A percentile compares a stretch with the other conserved stretches of the same genome.
phyloP scores from a whole-genome alignment of 805 yeast species.

The Ogataea saltuana region DNA sequence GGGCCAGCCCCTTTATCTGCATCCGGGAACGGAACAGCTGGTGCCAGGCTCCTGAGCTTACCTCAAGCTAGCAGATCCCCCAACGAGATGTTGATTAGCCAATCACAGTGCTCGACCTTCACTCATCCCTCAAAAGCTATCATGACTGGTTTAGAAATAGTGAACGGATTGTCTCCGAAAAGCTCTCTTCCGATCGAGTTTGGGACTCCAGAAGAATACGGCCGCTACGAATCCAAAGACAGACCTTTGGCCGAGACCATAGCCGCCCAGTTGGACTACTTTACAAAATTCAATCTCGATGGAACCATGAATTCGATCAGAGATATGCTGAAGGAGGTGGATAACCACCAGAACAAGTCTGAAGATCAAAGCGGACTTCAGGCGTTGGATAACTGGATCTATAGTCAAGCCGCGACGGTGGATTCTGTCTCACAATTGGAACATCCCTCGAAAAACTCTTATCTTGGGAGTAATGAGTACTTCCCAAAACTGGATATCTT shows the following conservation, averaged over 20 bases:
- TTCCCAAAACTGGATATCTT: slow-evolving; percentile 1
- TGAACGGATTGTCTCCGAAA: neutral
- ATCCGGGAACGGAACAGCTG: too few relatives aligned
- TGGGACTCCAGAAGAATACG: neutral
- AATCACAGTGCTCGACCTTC: neutral
- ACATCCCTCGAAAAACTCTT: neutral
- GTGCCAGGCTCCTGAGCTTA: neutral
- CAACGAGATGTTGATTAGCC: neutral
- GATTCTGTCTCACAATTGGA: neutral
- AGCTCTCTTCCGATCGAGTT: neutral
- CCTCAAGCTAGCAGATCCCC: neutral
- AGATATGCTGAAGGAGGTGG: slow-evolving; percentile 9
- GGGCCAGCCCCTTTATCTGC: too few relatives aligned
- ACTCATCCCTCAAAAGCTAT: neutral
- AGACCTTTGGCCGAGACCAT: slow-evolving; percentile 5
- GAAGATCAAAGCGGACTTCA: slow-evolving; percentile 7
- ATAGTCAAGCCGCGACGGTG: slow-evolving; percentile 1
- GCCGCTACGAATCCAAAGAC: neutral
- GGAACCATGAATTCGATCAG: slow-evolving; percentile 12
- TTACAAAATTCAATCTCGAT: slow-evolving; percentile 12
- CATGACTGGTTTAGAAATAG: neutral
- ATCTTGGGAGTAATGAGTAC: neutral
- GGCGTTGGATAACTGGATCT: slow-evolving; percentile 13
- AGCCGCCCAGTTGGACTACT: slow-evolving; percentile 9
- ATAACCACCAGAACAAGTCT: slow-evolving; percentile 8